Evolutionary conservation across 2,329 filamentous ascomycete genomes (phyloP).

Genomic region (Parafenestella ontariensis): DNA sequence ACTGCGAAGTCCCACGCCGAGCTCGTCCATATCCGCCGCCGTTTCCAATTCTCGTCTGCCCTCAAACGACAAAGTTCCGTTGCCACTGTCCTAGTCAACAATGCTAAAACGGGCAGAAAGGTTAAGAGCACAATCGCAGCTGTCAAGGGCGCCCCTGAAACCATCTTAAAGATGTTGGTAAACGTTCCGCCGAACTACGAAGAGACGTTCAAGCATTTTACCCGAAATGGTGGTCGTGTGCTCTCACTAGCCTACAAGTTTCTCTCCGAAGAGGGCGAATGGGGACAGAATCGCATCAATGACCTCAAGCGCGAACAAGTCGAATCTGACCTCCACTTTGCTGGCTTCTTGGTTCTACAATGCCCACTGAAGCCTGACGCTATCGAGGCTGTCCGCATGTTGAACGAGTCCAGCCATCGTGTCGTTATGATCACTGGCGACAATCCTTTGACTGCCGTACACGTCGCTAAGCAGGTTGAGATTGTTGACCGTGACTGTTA

Average conservation of each 20-base stretch:
- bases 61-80: constrained; percentile 96
- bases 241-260: constrained; percentile 94
- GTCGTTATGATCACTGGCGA: constrained; percentile 99
- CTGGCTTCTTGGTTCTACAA: constrained; percentile 93
- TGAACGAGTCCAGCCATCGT: constrained; percentile 98
- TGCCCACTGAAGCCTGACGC: constrained; percentile 97
- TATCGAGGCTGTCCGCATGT: constrained; percentile 90
- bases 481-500: constrained; percentile 96
- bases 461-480: constrained; percentile 93
- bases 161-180: constrained; percentile 90
- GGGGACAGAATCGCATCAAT: constrained; percentile 86
- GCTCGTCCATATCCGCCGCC: constrained; percentile 90
- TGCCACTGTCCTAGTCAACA: constrained; percentile 77
- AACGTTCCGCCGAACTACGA: constrained; percentile 87
- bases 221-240: constrained; percentile 91
- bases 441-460: constrained; percentile 94
- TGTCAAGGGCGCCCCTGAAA: constrained; percentile 97
- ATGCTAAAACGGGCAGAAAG: constrained; percentile 76
- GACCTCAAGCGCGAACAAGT: constrained; percentile 93
- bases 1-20: constrained; percentile 64
- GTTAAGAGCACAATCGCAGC: constrained; percentile 87
- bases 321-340: constrained; percentile 83
- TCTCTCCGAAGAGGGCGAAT: constrained; percentile 79
- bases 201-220: constrained; percentile 98
- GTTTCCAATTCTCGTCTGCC: constrained; percentile 97